Evolutionary conservation across 2,329 filamentous ascomycete genomes (phyloP).

Genomic region (Alternaria solani): DNA sequence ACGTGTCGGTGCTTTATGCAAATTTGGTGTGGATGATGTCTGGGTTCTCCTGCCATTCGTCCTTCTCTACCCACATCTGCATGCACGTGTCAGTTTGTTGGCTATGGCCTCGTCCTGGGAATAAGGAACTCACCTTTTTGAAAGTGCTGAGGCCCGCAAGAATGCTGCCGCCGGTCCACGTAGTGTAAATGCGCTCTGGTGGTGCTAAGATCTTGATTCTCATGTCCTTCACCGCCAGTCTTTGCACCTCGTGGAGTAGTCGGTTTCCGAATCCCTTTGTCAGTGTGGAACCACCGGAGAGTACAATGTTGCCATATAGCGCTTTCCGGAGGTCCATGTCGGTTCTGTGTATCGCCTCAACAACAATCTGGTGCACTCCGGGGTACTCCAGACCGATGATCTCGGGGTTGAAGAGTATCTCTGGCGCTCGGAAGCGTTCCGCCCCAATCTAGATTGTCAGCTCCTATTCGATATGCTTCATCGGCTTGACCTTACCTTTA

Average conservation of each 20-base stretch:
- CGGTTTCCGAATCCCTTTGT: constrained; percentile 97
- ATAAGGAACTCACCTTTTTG: constrained; percentile 76
- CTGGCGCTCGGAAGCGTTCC: constrained; percentile 93
- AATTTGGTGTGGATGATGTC: constrained; percentile 99
- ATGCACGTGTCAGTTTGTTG: constrained; percentile 39
- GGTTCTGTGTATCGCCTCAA: constrained; percentile 92
- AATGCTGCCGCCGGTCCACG: constrained; percentile 98
- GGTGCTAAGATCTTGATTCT: constrained; percentile 99
- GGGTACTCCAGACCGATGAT: constrained; percentile 97
- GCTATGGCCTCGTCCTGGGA: constrained; percentile 11
- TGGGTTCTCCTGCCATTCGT: constrained; percentile 99
- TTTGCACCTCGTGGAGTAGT: constrained; percentile 88
- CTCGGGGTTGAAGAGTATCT: constrained; percentile 97
- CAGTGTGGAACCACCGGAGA: constrained; percentile 93
- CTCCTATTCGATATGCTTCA: constrained; percentile 12
- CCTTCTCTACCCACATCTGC: constrained; percentile 99
- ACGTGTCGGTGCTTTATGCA: constrained; percentile 63
- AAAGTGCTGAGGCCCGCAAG: constrained; percentile 96
- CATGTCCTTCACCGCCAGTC: constrained; percentile 97
- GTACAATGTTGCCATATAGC: constrained; percentile 94
- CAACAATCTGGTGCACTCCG: constrained; percentile 96
- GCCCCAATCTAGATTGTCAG: constrained; percentile 74
- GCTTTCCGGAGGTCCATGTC: constrained; percentile 95
- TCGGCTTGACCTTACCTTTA: constrained; percentile 69
- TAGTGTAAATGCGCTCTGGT: constrained; percentile 97